A percentile compares a stretch with the other conserved stretches of the same genome.
These are phyloP conservation scores for Pinus taeda DNA, from an alignment of 75 land plant genomes.

Conservation along the genomic window DNA sequence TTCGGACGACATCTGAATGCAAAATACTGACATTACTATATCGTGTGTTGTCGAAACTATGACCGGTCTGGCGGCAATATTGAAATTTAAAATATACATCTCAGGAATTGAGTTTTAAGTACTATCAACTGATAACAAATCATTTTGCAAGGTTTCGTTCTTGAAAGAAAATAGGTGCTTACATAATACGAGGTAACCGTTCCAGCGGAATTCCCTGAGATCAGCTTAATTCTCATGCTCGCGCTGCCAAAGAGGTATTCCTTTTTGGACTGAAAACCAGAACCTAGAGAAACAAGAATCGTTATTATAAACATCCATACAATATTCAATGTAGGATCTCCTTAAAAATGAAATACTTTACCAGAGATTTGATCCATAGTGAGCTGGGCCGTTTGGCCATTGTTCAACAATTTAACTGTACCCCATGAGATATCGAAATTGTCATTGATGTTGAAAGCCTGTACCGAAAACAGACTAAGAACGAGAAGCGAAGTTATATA, in stretches of 20 bases:
- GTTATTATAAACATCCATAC: not conserved
- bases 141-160: not conserved
- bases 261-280: constrained; percentile 23
- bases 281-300: constrained; percentile 9
- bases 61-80: too few species aligned
- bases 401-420: not conserved
- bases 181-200: constrained; percentile 55
- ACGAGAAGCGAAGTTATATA: not conserved
- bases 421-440: not conserved
- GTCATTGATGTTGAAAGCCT: not conserved
- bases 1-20: constrained; percentile 2
- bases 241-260: constrained; percentile 43
- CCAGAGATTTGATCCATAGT: not conserved
- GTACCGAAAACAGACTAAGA: not conserved
- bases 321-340: too few species aligned
- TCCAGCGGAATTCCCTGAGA: constrained; percentile 36
- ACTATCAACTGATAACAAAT: not conserved
- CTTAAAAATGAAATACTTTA: not conserved
- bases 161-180: too few species aligned
- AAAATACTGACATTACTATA: not conserved
- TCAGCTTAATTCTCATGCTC: constrained; percentile 38
- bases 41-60: not conserved
- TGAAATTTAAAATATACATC: not conserved
- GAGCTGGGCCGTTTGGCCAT: constrained; percentile 1
- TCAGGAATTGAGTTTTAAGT: not conserved